Evolutionary conservation across 179 eudicot species (phyloP).

Genomic region (Gypsophila paniculata): DNA sequence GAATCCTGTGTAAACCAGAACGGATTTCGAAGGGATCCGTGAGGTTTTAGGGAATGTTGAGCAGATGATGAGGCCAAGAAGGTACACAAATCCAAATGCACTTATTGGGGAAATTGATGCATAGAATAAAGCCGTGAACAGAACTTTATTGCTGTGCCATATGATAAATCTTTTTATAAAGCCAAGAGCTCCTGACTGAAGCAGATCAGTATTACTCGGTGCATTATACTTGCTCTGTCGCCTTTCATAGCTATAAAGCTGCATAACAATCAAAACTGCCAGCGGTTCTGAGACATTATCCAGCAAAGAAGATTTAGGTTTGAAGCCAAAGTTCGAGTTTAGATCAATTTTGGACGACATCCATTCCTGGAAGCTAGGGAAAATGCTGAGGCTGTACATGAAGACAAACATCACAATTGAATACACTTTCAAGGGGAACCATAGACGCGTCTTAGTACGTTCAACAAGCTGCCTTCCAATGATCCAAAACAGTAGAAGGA

Average conservation of each 20-base stretch:
- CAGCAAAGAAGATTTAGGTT: slow-evolving; percentile 56
- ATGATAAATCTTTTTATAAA: slow-evolving; percentile 73
- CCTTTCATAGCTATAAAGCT: slow-evolving; percentile 95
- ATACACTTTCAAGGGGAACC: slow-evolving; percentile 90
- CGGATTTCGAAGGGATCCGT: slow-evolving; percentile 77
- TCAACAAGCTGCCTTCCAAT: slow-evolving; percentile 95
- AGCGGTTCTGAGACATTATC: slow-evolving; percentile 84
- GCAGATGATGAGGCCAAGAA: slow-evolving; percentile 66
- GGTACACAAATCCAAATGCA: slow-evolving; percentile 74
- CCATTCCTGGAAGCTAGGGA: slow-evolving; percentile 70
- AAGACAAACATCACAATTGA: slow-evolving; percentile 66
- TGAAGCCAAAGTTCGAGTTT: slow-evolving; percentile 56
- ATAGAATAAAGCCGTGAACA: slow-evolving; percentile 67
- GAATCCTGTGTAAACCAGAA: slow-evolving; percentile 69
- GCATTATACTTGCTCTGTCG: slow-evolving; percentile 64
- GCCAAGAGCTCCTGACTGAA: slow-evolving; percentile 58
- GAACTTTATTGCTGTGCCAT: slow-evolving; percentile 92
- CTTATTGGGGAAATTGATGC: slow-evolving; percentile 91
- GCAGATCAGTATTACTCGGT: slow-evolving; percentile 40
- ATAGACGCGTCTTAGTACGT: slow-evolving; percentile 75
- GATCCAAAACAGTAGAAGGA: slow-evolving; percentile 90
- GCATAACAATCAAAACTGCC: slow-evolving; percentile 91
- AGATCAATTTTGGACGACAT: slow-evolving; percentile 65
- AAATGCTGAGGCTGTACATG: slow-evolving; percentile 74
- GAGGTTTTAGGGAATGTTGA: slow-evolving; percentile 76